Base-by-base conservation (phyloP, 495 filamentous ascomycete species). In the Aspergillus leporis region DNA sequence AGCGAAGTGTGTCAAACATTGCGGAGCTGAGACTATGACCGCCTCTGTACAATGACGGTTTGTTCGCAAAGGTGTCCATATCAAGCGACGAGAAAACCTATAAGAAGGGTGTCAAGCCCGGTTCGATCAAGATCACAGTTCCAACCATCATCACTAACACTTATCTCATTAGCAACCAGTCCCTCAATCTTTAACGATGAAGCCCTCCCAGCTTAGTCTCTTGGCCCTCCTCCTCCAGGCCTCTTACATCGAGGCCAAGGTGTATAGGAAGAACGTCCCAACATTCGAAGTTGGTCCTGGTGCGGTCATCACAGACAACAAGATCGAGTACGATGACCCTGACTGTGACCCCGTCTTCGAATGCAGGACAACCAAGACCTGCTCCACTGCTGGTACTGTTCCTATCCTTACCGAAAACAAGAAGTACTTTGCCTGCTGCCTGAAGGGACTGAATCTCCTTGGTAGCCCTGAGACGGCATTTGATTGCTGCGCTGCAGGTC, bases 401-500 rank as follows among this genome's bases (percentile, higher is more conserved):
- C 53, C 41, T 36, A 55, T 21, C 40, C 53, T 55, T 25, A 46
- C 38, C 40, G n/a, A n/a, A 9, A 22, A 55, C 53, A 38, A 41
- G 36, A 45, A 41, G 14, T 47, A 31, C 40, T 43, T 30, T 18
- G 38, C 38, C 23, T 55, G 53, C 53, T 55, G 53, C 25, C 22
- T 41, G 16, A 9, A 22, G 4, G 25, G 40, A 32, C 53, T 46
- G 53, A 38, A 28, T 30, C 56, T 58, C 21, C 34, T 58, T n/a
- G 56, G 56, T 16, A 51, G 22, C 16, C 21, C 25, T 7, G 56
- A 52, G 19, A 58, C 56, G 9, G 56, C 48, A 9, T 58, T 58
- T 18, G 56, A 58, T 22, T 58, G 56, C 56, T 58, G 56, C 21
- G 56, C 47, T 19, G 45, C 13, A 7, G 48, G 34, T 3, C 56